Evolutionary conservation across 805 yeast genomes (phyloP), one percentile per base, ranked within the genome.

Genomic region (Scheffersomyces stipitis): DNA sequence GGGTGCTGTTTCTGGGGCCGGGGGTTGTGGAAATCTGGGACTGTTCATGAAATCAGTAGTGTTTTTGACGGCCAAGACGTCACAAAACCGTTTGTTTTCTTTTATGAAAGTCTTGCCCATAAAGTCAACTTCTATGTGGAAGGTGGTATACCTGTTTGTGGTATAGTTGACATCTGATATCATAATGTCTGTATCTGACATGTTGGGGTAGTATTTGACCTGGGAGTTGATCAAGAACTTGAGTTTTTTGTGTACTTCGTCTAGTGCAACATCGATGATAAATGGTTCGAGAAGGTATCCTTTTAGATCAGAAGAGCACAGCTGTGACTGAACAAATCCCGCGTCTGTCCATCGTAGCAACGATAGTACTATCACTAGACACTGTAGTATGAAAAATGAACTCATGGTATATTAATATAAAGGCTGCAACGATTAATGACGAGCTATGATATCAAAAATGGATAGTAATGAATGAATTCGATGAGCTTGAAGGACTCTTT

Each of bases 131-230:
- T 62, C 59, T 9, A 73, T 71, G 36, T 73, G 76, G 29, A 76
- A 51, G 2, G 79, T 73, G 7, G 81, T 73, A 48, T 54, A 75
- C 43, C 56, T 64, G 51, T 75, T 74, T 1, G 80, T 69, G 3
- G 66, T 54, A 2, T 44, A 8, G 45, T 76, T 66, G 22, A 74
- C 73, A 41, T 76, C 81, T 10, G 58, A 45, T 7, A 75, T 66
- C 3, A 58, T 36, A 12, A 50, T 49, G 6, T 36, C 33, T 1
- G 37, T 36, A 7, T 41, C 15, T 3, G 43, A 23, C 7, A 18
- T 14, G 32, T 44, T 34, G 16, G 3, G 24, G 28, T 9, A 28
- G 22, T 42, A 34, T 4, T 33, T 15, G 10, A 65, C 64, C 45
- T 56, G 46, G 23, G 69, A 40, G 46, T 65, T 66, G 33, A 66